Percentiles rank a stretch among this genome's conserved stretches.
Conservation (phyloP, 2,329 filamentous ascomycete genomes). For the Blastomyces silverae region DNA sequence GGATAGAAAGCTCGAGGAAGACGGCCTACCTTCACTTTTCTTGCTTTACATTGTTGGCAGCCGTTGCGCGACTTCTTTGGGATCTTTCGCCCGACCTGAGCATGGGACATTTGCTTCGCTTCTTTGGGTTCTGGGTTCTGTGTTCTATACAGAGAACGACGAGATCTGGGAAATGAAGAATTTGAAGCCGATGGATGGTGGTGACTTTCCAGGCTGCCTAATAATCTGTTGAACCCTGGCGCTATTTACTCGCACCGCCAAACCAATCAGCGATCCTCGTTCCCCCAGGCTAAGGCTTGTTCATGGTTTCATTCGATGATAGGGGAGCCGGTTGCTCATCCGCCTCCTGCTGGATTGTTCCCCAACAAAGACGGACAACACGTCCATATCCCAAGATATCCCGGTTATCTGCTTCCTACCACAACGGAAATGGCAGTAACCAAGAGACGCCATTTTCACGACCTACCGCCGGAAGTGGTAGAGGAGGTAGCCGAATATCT, state of each 20-base stretch:
- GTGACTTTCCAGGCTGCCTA: not conserved
- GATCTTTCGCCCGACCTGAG: not conserved
- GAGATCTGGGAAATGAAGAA: not conserved
- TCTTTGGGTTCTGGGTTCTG: not conserved
- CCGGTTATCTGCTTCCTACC: too few relatives aligned
- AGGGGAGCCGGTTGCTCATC: too few relatives aligned
- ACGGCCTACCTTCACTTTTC: slow-evolving; percentile 20
- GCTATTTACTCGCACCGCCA: not conserved
- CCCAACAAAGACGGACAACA: too few relatives aligned
- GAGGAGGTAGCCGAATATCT: too few relatives aligned
- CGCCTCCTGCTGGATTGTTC: too few relatives aligned
- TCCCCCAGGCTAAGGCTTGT: not conserved
- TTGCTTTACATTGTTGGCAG: slow-evolving; percentile 20
- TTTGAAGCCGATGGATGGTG: not conserved
- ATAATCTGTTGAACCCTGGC: not conserved
- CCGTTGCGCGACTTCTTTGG: slow-evolving; percentile 19
- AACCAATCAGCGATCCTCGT: not conserved
- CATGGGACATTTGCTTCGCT: not conserved
- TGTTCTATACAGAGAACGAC: too few relatives aligned
- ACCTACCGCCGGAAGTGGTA: too few relatives aligned
- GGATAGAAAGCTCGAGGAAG: not conserved
- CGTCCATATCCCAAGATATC: too few relatives aligned
- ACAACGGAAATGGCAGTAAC: too few relatives aligned
- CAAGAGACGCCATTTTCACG: too few relatives aligned
- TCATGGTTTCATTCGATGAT: too few relatives aligned